Conservation (phyloP, 1,139 yeast species). For the Tardiomyces depauwii region DNA sequence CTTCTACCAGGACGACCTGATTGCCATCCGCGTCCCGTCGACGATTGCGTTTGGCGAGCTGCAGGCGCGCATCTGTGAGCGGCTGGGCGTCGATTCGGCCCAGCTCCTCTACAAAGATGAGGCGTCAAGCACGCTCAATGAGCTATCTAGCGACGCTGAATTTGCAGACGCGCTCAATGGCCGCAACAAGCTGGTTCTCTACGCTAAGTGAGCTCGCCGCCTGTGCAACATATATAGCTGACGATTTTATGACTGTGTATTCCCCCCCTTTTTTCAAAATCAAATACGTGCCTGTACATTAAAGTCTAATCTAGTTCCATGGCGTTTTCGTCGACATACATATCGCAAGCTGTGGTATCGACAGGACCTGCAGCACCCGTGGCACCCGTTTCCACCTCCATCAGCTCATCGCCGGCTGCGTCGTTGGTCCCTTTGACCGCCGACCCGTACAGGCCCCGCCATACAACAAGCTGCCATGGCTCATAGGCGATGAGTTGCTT, state of each 20-base stretch:
- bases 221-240: neutral
- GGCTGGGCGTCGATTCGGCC: constrained; percentile 35
- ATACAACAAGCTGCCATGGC: constrained; percentile 4
- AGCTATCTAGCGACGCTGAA: constrained; percentile 20
- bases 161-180: constrained; percentile 21
- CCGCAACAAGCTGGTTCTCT: constrained; percentile 25
- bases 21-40: constrained; percentile 69
- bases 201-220: constrained; percentile 13
- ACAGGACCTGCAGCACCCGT: too few relatives aligned
- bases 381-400: too few relatives aligned
- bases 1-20: constrained; percentile 79
- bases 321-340: neutral
- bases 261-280: neutral
- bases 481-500: constrained; percentile 13
- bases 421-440: neutral
- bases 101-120: constrained; percentile 20
- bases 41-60: constrained; percentile 51
- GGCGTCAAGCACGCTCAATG: constrained; percentile 17
- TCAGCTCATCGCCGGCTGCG: neutral
- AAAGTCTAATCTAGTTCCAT: constrained; percentile 4
- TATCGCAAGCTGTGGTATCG: too few relatives aligned
- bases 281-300: neutral
- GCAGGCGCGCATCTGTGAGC: constrained; percentile 49
- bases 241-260: neutral
- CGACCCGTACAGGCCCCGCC: neutral